Percentiles rank a stretch among this genome's conserved stretches.
Conservation (phyloP, 2,329 filamentous ascomycete genomes). For the Bipolaris zeicola region DNA sequence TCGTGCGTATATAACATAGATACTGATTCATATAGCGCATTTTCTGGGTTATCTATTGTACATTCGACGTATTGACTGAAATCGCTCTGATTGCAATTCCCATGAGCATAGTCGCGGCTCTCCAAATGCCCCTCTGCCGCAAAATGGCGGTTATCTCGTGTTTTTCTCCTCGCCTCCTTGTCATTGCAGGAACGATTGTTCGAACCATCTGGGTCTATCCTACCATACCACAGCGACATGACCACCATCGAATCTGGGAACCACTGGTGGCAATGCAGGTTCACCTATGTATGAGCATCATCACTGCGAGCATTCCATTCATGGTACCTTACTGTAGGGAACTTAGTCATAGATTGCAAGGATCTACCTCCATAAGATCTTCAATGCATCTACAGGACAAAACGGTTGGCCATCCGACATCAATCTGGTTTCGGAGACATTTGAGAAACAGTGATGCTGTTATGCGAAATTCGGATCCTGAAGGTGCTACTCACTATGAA, state of each 20-base stretch:
- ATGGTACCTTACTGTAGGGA: slow-evolving; percentile 39
- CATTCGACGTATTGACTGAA: slow-evolving; percentile 41
- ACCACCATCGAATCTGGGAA: slow-evolving; percentile 37
- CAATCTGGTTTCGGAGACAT: slow-evolving; percentile 20
- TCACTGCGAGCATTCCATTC: slow-evolving; percentile 43
- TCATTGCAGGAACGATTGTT: slow-evolving; percentile 32
- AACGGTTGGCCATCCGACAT: slow-evolving; percentile 8
- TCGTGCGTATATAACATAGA: neutral
- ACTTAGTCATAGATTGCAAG: slow-evolving; percentile 23
- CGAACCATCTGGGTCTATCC: slow-evolving; percentile 42
- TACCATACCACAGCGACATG: slow-evolving; percentile 32
- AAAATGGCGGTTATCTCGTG: slow-evolving; percentile 41
- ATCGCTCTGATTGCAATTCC: slow-evolving; percentile 40
- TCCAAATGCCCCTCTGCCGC: slow-evolving; percentile 27
- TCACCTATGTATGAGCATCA: slow-evolving; percentile 38
- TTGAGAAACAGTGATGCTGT: slow-evolving; percentile 15
- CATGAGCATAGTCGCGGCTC: slow-evolving; percentile 37
- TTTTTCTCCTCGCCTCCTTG: slow-evolving; percentile 39
- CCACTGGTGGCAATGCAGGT: slow-evolving; percentile 35
- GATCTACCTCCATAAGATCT: slow-evolving; percentile 21
- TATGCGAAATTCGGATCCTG: slow-evolving; percentile 19
- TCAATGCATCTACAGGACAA: slow-evolving; percentile 12
- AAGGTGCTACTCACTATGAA: slow-evolving; percentile 15
- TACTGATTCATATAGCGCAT: slow-evolving; percentile 31
- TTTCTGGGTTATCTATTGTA: slow-evolving; percentile 45